Conservation (phyloP, 352 stramenopile species). For the Thalassiosira hispida region DNA sequence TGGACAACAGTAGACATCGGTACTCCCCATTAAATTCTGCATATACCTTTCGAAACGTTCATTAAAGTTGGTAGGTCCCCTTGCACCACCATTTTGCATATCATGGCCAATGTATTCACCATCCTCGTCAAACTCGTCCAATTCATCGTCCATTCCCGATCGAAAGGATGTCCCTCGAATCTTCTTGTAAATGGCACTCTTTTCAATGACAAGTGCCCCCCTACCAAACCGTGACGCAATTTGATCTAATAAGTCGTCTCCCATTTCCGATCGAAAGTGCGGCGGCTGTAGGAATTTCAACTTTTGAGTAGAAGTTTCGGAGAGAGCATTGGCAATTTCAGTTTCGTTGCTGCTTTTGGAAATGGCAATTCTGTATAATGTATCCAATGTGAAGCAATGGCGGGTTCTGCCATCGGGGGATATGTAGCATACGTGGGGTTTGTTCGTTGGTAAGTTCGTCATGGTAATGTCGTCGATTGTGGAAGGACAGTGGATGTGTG, state of each 20-base stretch:
- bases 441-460: slow-evolving; percentile 51
- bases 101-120: slow-evolving; percentile 31
- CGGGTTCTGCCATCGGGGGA: slow-evolving; percentile 56
- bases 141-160: slow-evolving; percentile 29
- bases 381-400: slow-evolving; percentile 78
- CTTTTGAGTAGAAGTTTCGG: too few species aligned
- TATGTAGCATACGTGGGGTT: slow-evolving; percentile 76
- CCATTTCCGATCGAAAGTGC: slow-evolving; percentile 77
- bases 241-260: slow-evolving; percentile 78
- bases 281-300: slow-evolving; percentile 78
- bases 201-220: slow-evolving; percentile 58
- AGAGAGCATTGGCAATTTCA: slow-evolving; percentile 1
- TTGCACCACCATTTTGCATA: background rate
- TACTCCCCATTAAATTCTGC: slow-evolving; percentile 64
- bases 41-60: slow-evolving; percentile 65
- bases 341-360: slow-evolving; percentile 3
- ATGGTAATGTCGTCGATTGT: slow-evolving; percentile 72
- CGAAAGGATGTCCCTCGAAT: background rate
- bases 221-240: slow-evolving; percentile 77
- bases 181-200: slow-evolving; percentile 57
- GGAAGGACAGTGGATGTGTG: slow-evolving; percentile 55
- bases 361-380: slow-evolving; percentile 74
- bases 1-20: slow-evolving; percentile 79
- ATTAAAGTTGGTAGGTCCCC: slow-evolving; percentile 37
- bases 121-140: slow-evolving; percentile 54